These are phyloP conservation scores for Carex littledalei DNA, from an alignment of 176 grass and related monocot species.

Conservation along the genomic window DNA sequence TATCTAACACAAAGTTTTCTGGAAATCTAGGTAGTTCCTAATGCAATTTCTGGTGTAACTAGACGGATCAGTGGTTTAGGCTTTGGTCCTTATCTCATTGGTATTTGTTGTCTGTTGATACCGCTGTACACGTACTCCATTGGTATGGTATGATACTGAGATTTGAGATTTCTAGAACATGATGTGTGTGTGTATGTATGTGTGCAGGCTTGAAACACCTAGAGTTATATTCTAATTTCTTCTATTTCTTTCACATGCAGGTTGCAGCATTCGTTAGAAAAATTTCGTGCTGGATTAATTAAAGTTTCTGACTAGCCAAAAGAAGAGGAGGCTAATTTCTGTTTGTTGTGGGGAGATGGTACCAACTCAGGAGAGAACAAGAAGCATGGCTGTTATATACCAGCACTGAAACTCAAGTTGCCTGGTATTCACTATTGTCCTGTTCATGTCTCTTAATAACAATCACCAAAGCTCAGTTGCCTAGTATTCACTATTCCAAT, in stretches of 20 bases:
- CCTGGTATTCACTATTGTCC: slow-evolving; percentile 37
- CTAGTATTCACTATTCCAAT: slow-evolving; percentile 32
- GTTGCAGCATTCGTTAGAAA: slow-evolving; percentile 56
- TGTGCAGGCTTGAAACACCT: not conserved
- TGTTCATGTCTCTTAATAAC: not conserved
- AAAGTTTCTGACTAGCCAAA: slow-evolving; percentile 80
- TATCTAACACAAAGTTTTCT: not conserved
- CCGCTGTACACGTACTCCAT: not conserved
- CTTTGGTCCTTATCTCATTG: not conserved
- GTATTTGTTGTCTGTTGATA: not conserved
- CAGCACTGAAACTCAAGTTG: slow-evolving; percentile 75
- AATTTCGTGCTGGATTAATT: slow-evolving; percentile 87
- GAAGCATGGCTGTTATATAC: slow-evolving; percentile 82
- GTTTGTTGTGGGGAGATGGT: slow-evolving; percentile 91
- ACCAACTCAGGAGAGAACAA: slow-evolving; percentile 65
- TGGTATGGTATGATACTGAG: not conserved
- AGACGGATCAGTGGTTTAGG: not conserved
- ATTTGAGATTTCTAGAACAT: not conserved
- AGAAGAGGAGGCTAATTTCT: slow-evolving; percentile 42
- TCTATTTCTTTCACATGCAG: slow-evolving; percentile 5
- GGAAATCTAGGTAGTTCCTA: not conserved
- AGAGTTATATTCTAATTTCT: not conserved
- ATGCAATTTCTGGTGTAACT: not conserved
- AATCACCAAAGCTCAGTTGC: slow-evolving; percentile 57
- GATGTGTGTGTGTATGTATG: not conserved